Conservation (phyloP, 495 filamentous ascomycete species). For the Hypoxylon trugodes region DNA sequence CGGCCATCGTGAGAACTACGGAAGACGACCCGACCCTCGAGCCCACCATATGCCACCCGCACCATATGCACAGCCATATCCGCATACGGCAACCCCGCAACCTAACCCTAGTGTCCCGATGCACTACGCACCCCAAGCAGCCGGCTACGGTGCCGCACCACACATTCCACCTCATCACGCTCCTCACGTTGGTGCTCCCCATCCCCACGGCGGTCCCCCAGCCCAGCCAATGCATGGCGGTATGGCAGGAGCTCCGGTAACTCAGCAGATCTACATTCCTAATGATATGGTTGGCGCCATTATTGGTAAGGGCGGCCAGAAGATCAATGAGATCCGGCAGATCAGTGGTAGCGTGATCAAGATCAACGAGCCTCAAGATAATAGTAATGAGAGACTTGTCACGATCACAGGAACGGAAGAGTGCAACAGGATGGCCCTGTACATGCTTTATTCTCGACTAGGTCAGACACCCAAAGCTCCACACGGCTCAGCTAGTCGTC, state of each 20-base stretch:
- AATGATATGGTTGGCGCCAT: slow-evolving; percentile 99
- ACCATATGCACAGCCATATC: slow-evolving; percentile 66
- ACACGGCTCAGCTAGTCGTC: slow-evolving; percentile 15
- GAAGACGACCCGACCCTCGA: slow-evolving; percentile 75
- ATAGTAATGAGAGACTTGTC: slow-evolving; percentile 96
- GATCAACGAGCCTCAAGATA: slow-evolving; percentile 99
- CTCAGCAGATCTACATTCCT: slow-evolving; percentile 98
- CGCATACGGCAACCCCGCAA: slow-evolving; percentile 67
- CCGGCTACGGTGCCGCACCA: slow-evolving; percentile 74
- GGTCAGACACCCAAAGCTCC: slow-evolving; percentile 67
- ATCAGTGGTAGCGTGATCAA: slow-evolving; percentile 98
- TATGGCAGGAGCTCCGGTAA: slow-evolving; percentile 85
- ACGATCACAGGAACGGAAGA: slow-evolving; percentile 98
- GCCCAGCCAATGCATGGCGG: slow-evolving; percentile 74
- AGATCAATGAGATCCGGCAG: slow-evolving; percentile 99
- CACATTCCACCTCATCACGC: slow-evolving; percentile 77
- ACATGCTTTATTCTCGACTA: slow-evolving; percentile 97
- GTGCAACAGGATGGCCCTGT: slow-evolving; percentile 98
- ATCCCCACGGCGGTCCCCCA: slow-evolving; percentile 65
- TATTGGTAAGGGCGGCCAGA: slow-evolving; percentile 97
- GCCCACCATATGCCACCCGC: slow-evolving; percentile 60
- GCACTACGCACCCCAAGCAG: slow-evolving; percentile 67
- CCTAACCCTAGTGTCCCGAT: slow-evolving; percentile 72
- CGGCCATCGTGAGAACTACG: slow-evolving; percentile 88
- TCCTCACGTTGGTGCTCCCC: slow-evolving; percentile 62